A percentile compares a stretch with the other conserved stretches of the same genome.
Evolutionary conservation across 2,329 filamentous ascomycete genomes (phyloP).

Genomic region (Epicoccum sorghinum): DNA sequence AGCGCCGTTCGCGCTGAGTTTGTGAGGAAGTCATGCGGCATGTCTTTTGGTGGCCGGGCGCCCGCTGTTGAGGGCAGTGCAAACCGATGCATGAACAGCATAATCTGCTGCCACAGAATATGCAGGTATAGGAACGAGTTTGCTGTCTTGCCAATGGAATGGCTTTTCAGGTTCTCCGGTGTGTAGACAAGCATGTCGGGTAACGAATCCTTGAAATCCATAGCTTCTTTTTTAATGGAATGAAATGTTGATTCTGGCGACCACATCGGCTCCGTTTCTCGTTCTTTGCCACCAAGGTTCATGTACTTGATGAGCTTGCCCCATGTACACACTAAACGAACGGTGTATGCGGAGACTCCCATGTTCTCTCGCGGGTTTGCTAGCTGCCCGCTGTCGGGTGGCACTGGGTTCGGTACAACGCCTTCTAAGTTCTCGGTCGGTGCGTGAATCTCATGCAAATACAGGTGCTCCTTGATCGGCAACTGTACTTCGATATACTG

Average conservation of each 20-base stretch:
- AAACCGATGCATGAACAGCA: constrained; percentile 88
- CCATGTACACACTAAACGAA: constrained; percentile 85
- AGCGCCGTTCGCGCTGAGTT: constrained; percentile 78
- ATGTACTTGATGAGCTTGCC: constrained; percentile 87
- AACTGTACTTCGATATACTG: constrained; percentile 88
- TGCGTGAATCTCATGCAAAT: constrained; percentile 88
- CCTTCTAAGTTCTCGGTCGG: constrained; percentile 84
- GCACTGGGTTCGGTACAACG: constrained; percentile 66
- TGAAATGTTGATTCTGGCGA: constrained; percentile 77
- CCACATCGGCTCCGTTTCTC: constrained; percentile 81
- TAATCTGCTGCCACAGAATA: constrained; percentile 85
- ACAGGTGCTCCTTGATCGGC: constrained; percentile 87
- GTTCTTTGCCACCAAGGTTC: constrained; percentile 85
- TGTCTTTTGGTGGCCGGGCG: constrained; percentile 68
- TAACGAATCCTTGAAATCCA: constrained; percentile 71
- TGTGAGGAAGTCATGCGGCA: constrained; percentile 78
- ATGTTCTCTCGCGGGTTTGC: constrained; percentile 79
- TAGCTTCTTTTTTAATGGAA: constrained; percentile 71
- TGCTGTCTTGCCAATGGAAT: constrained; percentile 82
- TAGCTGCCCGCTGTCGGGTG: constrained; percentile 67
- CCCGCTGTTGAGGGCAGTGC: constrained; percentile 73
- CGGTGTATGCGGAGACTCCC: constrained; percentile 91
- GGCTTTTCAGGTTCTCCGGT: constrained; percentile 80
- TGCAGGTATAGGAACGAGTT: constrained; percentile 95
- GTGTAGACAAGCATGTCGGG: constrained; percentile 77